Percentiles rank a stretch among this genome's conserved stretches.
These are phyloP conservation scores for Cyberlindnera euphorbiae DNA, from an alignment of 805 yeast species.

Conservation along the genomic window DNA sequence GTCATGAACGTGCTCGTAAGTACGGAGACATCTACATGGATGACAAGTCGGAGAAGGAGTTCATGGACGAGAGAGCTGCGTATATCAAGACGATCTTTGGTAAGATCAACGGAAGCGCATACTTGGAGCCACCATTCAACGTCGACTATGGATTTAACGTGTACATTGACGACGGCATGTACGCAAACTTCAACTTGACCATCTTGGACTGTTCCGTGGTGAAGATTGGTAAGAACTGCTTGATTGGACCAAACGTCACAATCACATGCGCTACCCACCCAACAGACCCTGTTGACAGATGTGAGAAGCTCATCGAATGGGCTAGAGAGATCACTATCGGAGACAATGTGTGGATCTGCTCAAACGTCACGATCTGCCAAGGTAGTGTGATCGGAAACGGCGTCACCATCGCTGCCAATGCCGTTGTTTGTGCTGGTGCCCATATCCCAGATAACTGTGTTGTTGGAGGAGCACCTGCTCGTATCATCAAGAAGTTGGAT, in stretches of 20 bases:
- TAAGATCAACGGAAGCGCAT: conserved; percentile 28
- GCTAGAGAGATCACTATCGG: conserved; percentile 57
- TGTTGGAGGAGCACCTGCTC: conserved; percentile 63
- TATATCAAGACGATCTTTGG: conserved; percentile 44
- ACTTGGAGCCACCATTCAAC: conserved; percentile 53
- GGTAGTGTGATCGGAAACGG: conserved; percentile 65
- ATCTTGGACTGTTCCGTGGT: conserved; percentile 59
- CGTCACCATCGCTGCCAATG: conserved; percentile 61
- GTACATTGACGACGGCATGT: conserved; percentile 51
- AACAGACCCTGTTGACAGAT: conserved; percentile 41
- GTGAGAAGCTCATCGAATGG: conserved; percentile 36
- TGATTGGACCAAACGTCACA: conserved; percentile 60
- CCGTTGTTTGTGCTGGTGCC: conserved; percentile 46
- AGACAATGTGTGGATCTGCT: conserved; percentile 65
- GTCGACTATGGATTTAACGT: conserved; percentile 68
- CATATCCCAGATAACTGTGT: conserved; percentile 51
- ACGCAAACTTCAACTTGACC: conserved; percentile 50
- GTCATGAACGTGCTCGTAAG: conserved; percentile 26
- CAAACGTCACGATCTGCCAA: conserved; percentile 49
- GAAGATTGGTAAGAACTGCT: conserved; percentile 52
- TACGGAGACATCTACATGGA: conserved; percentile 26
- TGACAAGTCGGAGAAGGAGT: conserved; percentile 26
- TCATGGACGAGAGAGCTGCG: conserved; percentile 33
- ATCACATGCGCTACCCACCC: conserved; percentile 65
- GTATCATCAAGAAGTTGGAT: conserved; percentile 32